Conservation (phyloP, 768 basidiomycete genomes). For the Xerocomus brunneocitrinus region DNA sequence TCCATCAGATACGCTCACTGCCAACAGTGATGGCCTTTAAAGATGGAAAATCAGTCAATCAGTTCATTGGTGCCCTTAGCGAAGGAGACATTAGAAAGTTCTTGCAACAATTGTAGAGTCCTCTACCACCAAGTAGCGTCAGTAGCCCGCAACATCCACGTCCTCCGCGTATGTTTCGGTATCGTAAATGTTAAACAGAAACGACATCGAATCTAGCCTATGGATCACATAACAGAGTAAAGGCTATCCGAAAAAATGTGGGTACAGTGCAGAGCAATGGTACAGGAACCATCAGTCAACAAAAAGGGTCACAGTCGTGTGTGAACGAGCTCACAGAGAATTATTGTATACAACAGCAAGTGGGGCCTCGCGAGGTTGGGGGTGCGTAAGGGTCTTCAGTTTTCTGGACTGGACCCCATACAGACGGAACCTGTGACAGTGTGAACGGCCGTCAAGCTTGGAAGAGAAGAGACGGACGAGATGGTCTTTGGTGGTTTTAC, state of each 20-base stretch:
- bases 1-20: slow-evolving; percentile 58
- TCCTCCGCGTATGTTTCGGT: slow-evolving; percentile 4
- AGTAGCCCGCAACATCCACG: not conserved
- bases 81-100: slow-evolving; percentile 43
- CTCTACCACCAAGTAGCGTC: not conserved
- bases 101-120: slow-evolving; percentile 36
- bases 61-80: slow-evolving; percentile 60
- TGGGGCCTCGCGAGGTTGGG: slow-evolving; percentile 45
- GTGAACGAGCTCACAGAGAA: not conserved
- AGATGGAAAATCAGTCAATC: slow-evolving; percentile 51
- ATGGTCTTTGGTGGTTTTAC: slow-evolving; percentile 69
- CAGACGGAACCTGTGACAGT: slow-evolving; percentile 72
- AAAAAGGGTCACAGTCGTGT: not conserved
- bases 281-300: not conserved
- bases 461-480: slow-evolving; percentile 41
- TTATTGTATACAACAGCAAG: slow-evolving; percentile 62
- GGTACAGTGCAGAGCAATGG: slow-evolving; percentile 16
- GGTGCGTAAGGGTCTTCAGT: slow-evolving; percentile 91
- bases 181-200: slow-evolving; percentile 6
- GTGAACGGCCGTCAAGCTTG: slow-evolving; percentile 11
- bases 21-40: slow-evolving; percentile 79
- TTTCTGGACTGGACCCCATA: slow-evolving; percentile 94
- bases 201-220: slow-evolving; percentile 1
- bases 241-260: slow-evolving; percentile 7
- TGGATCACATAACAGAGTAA: slow-evolving; percentile 9